Evolutionary conservation across 169 alveolate species (phyloP).

Genomic region (Cryptosporidium muris): DNA sequence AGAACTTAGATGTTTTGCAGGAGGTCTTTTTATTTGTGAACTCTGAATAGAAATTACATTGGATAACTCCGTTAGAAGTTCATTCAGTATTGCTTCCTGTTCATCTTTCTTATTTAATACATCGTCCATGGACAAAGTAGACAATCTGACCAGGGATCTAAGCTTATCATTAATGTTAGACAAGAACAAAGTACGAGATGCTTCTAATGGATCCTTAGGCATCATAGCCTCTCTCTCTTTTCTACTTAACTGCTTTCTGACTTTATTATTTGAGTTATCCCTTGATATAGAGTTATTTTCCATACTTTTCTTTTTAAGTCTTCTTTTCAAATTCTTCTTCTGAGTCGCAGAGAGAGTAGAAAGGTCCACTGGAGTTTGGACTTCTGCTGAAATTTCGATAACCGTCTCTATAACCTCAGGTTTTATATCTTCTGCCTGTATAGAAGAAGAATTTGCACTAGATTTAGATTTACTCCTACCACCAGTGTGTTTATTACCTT

Average conservation of each 20-base stretch:
- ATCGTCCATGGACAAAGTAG: conserved; percentile 50
- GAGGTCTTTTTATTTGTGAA: conserved; percentile 47
- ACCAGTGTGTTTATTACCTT: conserved; percentile 20
- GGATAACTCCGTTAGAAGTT: conserved; percentile 16
- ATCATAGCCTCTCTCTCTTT: conserved; percentile 65
- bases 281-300: not conserved
- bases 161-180: conserved; percentile 11
- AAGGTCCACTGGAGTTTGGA: conserved; percentile 20
- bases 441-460: not conserved
- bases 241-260: conserved; percentile 38
- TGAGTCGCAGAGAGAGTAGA: conserved; percentile 65
- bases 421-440: not conserved
- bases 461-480: conserved; percentile 62
- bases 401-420: conserved; percentile 30
- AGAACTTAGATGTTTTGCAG: conserved; percentile 34
- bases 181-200: conserved; percentile 22
- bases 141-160: conserved; percentile 20
- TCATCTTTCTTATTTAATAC: conserved; percentile 41
- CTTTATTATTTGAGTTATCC: not conserved
- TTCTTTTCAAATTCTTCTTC: conserved; percentile 55
- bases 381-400: conserved; percentile 2
- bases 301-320: conserved; percentile 52
- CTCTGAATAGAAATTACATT: conserved; percentile 14
- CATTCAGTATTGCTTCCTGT: conserved; percentile 35
- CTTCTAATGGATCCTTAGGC: conserved; percentile 41